These are phyloP conservation scores for Polyporus arcularius DNA, from an alignment of 768 basidiomycete genomes.

Conservation along the genomic window DNA sequence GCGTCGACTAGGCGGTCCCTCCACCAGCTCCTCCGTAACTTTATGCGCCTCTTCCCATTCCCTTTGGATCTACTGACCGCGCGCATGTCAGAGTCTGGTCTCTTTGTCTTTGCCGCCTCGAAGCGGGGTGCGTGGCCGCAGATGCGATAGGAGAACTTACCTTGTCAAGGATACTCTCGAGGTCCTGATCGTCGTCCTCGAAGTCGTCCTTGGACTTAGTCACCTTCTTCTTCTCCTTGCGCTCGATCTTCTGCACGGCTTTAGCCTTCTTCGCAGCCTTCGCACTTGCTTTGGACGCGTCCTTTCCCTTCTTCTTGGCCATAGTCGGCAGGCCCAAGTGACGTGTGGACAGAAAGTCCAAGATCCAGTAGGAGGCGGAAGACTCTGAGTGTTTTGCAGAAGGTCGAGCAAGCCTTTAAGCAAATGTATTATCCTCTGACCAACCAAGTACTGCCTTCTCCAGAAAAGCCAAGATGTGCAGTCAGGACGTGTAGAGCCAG, in stretches of 20 bases:
- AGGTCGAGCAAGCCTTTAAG: no score
- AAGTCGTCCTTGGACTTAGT: conserved; percentile 48
- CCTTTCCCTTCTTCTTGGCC: conserved; percentile 55
- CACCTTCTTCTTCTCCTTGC: conserved; percentile 67
- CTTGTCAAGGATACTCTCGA: conserved; percentile 83
- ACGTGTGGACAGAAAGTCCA: no score
- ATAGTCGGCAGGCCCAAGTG: conserved; percentile 28
- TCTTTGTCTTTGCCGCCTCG: background rate
- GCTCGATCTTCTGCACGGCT: conserved; percentile 64
- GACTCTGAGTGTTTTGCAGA: no score
- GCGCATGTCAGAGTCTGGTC: background rate
- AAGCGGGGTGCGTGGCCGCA: background rate
- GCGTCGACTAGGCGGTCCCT: conserved; percentile 79
- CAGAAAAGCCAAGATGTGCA: no score
- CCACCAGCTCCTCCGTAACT: conserved; percentile 83
- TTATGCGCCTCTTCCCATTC: conserved; percentile 84
- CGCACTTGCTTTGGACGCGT: conserved; percentile 38
- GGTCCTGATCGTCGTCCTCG: conserved; percentile 72
- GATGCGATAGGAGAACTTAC: conserved; percentile 37
- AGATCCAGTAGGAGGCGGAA: no score
- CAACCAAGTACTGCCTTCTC: no score
- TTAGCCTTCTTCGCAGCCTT: conserved; percentile 72
- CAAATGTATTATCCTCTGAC: no score
- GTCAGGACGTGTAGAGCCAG: no score
- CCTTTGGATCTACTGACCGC: conserved; percentile 63